Base-by-base conservation (phyloP, 2,329 filamentous ascomycete genomes). In the Neonectria neomacrospora region DNA sequence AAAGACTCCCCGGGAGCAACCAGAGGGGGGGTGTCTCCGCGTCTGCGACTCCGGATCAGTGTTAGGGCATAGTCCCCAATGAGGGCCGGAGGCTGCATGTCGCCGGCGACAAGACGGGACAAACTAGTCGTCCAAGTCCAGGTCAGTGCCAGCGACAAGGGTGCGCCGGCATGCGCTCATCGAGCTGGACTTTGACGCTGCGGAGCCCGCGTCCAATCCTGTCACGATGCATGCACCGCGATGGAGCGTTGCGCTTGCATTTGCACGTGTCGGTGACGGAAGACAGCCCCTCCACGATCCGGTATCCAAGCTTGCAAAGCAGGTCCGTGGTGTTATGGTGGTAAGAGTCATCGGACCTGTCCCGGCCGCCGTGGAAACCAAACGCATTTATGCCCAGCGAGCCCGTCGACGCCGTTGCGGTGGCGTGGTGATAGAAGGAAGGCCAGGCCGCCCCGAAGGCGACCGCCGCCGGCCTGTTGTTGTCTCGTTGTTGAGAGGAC, bases 351-450 rank as follows among this genome's bases (percentile, higher is more conserved):
- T 69, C 48, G 30, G 5, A 18, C 61, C 63, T 55, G 64, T 58
- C 42, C 30, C 57, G 54, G 59, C 54, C 51, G 59, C 54, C 53
- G 48, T 57, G 59, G 54, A 58, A 54, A 34, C 41, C 41, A 47
- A 50, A 69, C 59, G 67, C 71, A 61, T 73, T 69, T 66, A 69
- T 73, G 69, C 71, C 71, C 71, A 73, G 71, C 64, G 63, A 64
- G 52, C 51, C 48, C 41, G 44, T 52, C 14, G 44, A 23, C 28
- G 20, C 37, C n/a, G 53, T 34, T 50, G 32, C 42, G 45, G 54
- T 50, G 58, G 62, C 44, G 64, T 67, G 63, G 50, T 61, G 61
- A 61, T 62, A 42, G 47, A 37, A 44, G 39, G 47, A 37, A 44
- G 39, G 23, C 52, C 56, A 12, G 48, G 41, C 44, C 54, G 51